These are phyloP conservation scores for Russula foetens DNA, from an alignment of 768 basidiomycete genomes.

Conservation along the genomic window DNA sequence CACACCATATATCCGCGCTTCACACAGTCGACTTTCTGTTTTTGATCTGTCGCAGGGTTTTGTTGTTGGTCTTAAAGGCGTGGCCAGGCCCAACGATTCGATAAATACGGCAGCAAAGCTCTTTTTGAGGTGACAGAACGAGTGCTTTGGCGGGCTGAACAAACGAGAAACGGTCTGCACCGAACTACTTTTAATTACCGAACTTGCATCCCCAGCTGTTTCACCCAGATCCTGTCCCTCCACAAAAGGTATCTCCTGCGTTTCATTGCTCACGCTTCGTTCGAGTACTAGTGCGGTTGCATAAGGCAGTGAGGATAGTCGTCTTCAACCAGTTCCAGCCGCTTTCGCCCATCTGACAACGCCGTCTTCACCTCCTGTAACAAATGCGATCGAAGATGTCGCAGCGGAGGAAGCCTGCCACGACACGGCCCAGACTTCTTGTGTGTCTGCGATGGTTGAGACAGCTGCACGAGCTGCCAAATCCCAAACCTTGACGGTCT, in stretches of 20 bases:
- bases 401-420: constrained; percentile 61
- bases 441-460: constrained; percentile 67
- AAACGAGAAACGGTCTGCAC: not conserved
- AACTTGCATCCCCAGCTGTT: not conserved
- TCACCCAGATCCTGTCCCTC: not conserved
- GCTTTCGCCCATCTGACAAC: constrained; percentile 70
- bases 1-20: not conserved
- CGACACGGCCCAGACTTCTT: constrained; percentile 78
- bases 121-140: not conserved
- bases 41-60: not conserved
- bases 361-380: constrained; percentile 72
- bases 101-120: not conserved
- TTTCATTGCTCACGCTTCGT: not conserved
- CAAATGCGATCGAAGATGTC: constrained; percentile 56
- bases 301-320: not conserved
- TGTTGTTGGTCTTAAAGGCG: not conserved
- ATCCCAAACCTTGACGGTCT: constrained; percentile 84
- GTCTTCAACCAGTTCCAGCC: constrained; percentile 40
- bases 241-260: not conserved
- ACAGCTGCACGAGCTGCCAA: constrained; percentile 64
- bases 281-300: not conserved
- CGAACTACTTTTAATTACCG: too few species aligned
- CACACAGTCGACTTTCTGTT: not conserved
- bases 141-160: not conserved
- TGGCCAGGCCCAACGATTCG: not conserved